phyloP scores from a whole-genome alignment of 345 rosid species.

The Erysimum cheiranthoides region DNA sequence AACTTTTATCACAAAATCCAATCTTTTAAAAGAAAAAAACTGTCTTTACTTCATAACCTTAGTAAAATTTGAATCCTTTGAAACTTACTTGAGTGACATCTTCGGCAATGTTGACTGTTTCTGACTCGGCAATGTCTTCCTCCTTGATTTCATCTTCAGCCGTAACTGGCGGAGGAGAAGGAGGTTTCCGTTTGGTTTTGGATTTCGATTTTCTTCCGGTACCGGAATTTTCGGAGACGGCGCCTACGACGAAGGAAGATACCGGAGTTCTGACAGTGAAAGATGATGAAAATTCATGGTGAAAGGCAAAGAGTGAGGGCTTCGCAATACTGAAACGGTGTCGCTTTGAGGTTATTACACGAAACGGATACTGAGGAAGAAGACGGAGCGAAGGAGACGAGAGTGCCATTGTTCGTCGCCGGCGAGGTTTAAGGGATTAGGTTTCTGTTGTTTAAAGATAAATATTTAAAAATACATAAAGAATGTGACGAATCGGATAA shows the following conservation, averaged over 20 bases:
- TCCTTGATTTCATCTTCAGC: constrained; percentile 31
- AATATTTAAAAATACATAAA: not conserved
- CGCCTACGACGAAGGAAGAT: constrained; percentile 8
- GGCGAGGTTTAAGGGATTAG: constrained; percentile 50
- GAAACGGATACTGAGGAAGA: constrained; percentile 42
- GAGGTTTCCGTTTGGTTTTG: constrained; percentile 39
- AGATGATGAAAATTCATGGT: constrained; percentile 18
- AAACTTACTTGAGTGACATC: constrained; percentile 73
- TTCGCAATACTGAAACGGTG: constrained; percentile 33
- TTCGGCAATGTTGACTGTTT: constrained; percentile 71
- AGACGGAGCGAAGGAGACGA: constrained; percentile 51
- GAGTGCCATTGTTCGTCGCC: constrained; percentile 52
- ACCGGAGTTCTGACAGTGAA: constrained; percentile 20
- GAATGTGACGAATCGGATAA: not conserved
- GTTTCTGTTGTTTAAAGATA: constrained; percentile 22
- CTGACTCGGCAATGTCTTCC: constrained; percentile 37
- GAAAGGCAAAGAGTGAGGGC: constrained; percentile 26
- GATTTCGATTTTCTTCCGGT: constrained; percentile 36
- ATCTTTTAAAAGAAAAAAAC: not conserved
- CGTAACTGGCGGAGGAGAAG: constrained; percentile 40
- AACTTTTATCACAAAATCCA: constrained; percentile 3
- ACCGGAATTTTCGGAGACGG: constrained; percentile 46
- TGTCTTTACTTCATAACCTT: not conserved
- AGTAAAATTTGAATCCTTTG: constrained; percentile 2
- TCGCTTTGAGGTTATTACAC: constrained; percentile 26